A percentile compares a stretch with the other conserved stretches of the same genome.
Conservation (phyloP, 1,139 yeast genomes). For the Pichia sp. region DNA sequence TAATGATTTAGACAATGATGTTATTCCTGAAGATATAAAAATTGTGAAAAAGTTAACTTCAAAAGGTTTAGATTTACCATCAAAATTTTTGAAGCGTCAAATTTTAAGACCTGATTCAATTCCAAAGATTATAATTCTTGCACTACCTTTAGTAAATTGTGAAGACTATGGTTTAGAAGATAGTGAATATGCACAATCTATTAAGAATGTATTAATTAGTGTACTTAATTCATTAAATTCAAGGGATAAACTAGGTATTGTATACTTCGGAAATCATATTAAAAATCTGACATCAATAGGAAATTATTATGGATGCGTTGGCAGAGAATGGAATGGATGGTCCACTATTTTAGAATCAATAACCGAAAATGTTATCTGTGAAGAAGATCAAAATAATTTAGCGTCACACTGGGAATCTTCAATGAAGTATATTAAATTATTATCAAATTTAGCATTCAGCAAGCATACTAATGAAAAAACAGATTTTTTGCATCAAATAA, state of each 20-base stretch:
- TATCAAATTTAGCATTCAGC: slow-evolving; percentile 19
- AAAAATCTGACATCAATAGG: slow-evolving; percentile 35
- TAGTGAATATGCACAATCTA: slow-evolving; percentile 31
- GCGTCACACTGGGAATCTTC: slow-evolving; percentile 21
- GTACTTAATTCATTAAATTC: slow-evolving; percentile 33
- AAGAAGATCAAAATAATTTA: slow-evolving; percentile 7
- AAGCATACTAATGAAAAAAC: slow-evolving; percentile 2
- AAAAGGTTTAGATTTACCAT: slow-evolving; percentile 37
- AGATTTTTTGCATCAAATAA: slow-evolving; percentile 18
- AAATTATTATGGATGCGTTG: slow-evolving; percentile 49
- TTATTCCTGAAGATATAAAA: slow-evolving; percentile 37
- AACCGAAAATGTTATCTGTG: slow-evolving; percentile 27
- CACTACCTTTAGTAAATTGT: slow-evolving; percentile 31
- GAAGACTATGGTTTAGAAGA: slow-evolving; percentile 25
- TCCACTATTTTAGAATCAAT: slow-evolving; percentile 39
- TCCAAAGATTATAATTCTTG: slow-evolving; percentile 44
- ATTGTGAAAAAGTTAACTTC: slow-evolving; percentile 34
- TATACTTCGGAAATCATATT: slow-evolving; percentile 44
- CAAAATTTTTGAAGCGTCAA: slow-evolving; percentile 33
- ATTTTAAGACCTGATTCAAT: slow-evolving; percentile 36
- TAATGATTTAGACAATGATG: slow-evolving; percentile 15
- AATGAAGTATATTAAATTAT: slow-evolving; percentile 17
- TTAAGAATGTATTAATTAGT: slow-evolving; percentile 30
- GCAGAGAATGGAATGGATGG: slow-evolving; percentile 56
- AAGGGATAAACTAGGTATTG: slow-evolving; percentile 49